Evolutionary conservation across 2,329 filamentous ascomycete genomes (phyloP), one percentile per base, ranked within the genome.

Genomic region (Fonsecaea monophora): DNA sequence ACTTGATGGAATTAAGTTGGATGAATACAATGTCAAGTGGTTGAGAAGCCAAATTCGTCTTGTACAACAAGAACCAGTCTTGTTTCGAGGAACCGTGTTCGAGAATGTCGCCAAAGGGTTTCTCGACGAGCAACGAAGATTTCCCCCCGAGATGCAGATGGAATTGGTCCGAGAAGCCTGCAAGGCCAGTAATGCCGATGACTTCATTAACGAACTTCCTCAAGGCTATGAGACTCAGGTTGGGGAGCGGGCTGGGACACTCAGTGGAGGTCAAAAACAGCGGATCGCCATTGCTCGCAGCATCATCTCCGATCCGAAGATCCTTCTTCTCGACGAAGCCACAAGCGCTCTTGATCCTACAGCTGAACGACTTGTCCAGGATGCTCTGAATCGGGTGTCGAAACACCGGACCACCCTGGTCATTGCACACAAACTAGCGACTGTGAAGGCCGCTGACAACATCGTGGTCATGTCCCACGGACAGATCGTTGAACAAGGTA

Each of bases 231-330:
- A 90, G 4, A 92, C 92, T 0, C 78, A 86, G 8, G 91, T 95
- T 0, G 92, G 92, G 1, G 91, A 94, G 73, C 85, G 86, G 21
- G 92, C 92, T 4, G 89, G 90, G 53, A 92, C 91, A 74, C 80
- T 96, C 1, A 92, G 90, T 15, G 90, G 92, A 13, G 92, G 92
- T 0, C 92, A 96, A 75, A 86, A 91, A 21, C 92, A 96, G 75
- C 86, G 92, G 3, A 84, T 96, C 30, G 89, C 91, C 3, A 92
- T 93, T 69, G 90, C 90, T 0, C 83, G 90, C 6, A 87, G 88
- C 10, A 87, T 92, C 30, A 82, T 92, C 57, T 86, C 88, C 53
- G 80, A 87, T 57, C 90, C 90, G 0, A 80, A 82, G 1, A 85
- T 93, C 1, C 78, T 93, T 2, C 84, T 92, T 3, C 81, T 95